Evolutionary conservation across 1,284 basidiomycete species (phyloP), one percentile per base, ranked within the genome.

Genomic region (Peniophora sp.): DNA sequence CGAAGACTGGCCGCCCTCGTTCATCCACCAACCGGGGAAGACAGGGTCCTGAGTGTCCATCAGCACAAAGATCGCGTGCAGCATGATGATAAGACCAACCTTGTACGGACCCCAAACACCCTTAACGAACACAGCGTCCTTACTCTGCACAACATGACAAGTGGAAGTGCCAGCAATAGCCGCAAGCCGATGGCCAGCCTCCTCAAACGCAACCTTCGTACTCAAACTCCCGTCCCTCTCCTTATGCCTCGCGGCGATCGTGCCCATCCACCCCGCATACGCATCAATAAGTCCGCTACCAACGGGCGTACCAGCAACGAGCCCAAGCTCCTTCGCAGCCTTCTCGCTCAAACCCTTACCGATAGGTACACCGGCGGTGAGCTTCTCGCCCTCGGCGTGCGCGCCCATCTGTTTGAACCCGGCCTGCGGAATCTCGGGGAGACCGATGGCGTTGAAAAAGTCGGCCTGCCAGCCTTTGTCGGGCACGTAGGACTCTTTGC

Each of bases 261-360:
- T 98, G 17, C 97, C 96, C 59, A 99, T 76, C 96, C 96, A 99
- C n/a, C 96, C 96, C 2, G 96, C 93, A 67, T 98, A 97, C 79
- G 95, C 96, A 61, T 99, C 96, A 60, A 99, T 97, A 45, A 99
- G 80, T 20, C 84, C 95, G 57, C 92, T 95, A 5, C 95, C 95
- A 17, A 98, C 93, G 0, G 94, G 83, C 0, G 91, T 98, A n/a
- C 96, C 94, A 57, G 87, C 84, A 0, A 79, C 57, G 37, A 99
- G 68, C 0, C 96, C 95, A 10, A 97, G 76, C 60, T 98, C 92
- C 42, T 78, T 73, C 0, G 96, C 95, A 1, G 93, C 88, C 50
- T 73, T 64, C 62, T 80, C 80, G 17, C 84, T 87, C 24, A 99
- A 72, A 0, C 96, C 97, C 3, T 76, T 70, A 0, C 94, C 95